Percentiles rank a stretch among this genome's conserved stretches.
Conservation (phyloP, 495 filamentous ascomycete genomes). For the Penicillium simplicissimum region DNA sequence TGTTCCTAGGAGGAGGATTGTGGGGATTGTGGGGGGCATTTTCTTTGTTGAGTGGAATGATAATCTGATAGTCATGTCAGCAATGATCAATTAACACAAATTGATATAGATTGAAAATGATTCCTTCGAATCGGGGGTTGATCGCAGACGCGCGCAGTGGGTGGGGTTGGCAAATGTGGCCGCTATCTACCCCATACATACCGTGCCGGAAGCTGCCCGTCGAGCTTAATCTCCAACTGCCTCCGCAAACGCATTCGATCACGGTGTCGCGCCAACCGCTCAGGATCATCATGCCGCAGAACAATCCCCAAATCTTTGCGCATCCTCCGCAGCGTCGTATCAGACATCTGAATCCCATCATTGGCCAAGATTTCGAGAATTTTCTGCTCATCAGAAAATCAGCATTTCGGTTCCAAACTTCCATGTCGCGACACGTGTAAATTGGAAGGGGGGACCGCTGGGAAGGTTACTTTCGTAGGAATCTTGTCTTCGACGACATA, state of each 20-base stretch:
- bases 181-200: background rate
- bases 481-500: background rate
- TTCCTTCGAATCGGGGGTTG: background rate
- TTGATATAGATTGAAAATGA: background rate
- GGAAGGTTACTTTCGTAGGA: background rate
- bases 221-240: background rate
- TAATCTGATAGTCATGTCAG: background rate
- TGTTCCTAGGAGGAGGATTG: constrained; percentile 64
- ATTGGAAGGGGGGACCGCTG: background rate
- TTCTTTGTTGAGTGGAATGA: background rate
- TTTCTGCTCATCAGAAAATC: background rate
- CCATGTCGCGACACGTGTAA: background rate
- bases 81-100: background rate
- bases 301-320: background rate
- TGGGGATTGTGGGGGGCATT: constrained; percentile 27
- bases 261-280: background rate
- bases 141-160: background rate
- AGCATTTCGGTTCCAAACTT: background rate
- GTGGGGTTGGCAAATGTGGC: background rate
- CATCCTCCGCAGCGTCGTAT: background rate
- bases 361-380: background rate
- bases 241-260: background rate
- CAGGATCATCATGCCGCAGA: background rate
- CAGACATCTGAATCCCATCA: background rate
- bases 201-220: background rate